Evolutionary conservation across 2,329 filamentous ascomycete genomes (phyloP), one percentile per base, ranked within the genome.

Genomic region (Zarea fungicola): DNA sequence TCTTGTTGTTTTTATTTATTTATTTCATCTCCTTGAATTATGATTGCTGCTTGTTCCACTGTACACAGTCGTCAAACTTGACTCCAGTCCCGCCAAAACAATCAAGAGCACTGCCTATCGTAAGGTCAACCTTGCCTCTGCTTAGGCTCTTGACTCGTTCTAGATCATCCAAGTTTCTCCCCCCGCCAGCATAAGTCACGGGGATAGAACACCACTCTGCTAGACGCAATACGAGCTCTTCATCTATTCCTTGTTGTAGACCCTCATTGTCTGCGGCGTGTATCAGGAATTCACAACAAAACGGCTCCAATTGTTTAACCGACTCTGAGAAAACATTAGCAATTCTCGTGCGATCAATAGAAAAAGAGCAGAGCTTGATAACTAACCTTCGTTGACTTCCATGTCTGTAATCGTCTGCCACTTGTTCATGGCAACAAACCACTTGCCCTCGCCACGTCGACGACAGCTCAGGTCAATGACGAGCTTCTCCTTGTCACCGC

Each of bases 381-480:
- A 57, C 67, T 54, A 70, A 91, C 92, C 87, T 76, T 87, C 75
- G 55, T 85, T 92, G 55, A 99, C 83, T 64, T 96, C 89, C 83
- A 96, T 95, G 61, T 96, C 89, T 2, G 93, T 97, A 49, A 97
- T 85, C 1, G 89, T 96, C 75, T 97, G 93, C 93, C 93, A 99
- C 67, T 95, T 95, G 68, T 99, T 89, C 85, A 95, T 99, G 48
- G 93, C 92, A n/a, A 99, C 93, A 60, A 87, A 90, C 93, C 93
- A 99, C 32, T 74, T 84, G 49, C 84, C 75, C 4, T 75, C 72
- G 31, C 77, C 86, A 52, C 83, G 84, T 51, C 84, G 77, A 44
- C 93, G 83, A 64, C 93, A 99, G 68, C 90, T 96, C 21, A 99
- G 78, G 63, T 99, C 93, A 64, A 99, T 91, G 56, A 99, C 92